Conservation (phyloP, 169 alveolate genomes). For the Plasmodium sp. region DNA sequence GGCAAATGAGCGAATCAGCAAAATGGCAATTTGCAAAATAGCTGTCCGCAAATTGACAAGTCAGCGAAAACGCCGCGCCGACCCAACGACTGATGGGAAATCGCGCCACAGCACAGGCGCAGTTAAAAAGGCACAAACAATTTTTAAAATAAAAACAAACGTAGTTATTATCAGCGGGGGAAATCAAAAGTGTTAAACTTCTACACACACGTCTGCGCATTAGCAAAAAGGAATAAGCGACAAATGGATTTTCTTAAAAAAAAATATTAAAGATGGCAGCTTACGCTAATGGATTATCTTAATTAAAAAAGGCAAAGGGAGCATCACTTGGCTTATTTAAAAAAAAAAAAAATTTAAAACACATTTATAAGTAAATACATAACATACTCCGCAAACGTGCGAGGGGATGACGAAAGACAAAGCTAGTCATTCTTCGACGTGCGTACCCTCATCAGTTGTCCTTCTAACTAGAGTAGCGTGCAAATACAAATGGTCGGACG, state of each 20-base stretch:
- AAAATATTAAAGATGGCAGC: neutral
- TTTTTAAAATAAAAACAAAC: constrained; percentile 7
- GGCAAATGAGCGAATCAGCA: neutral
- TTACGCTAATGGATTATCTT: neutral
- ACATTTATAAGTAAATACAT: neutral
- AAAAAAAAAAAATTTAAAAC: neutral
- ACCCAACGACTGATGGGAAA: neutral
- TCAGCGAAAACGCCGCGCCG: neutral
- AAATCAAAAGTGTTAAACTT: neutral
- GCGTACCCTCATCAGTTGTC: neutral
- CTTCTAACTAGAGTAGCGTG: constrained; percentile 67
- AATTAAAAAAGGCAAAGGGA: neutral
- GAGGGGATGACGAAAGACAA: neutral
- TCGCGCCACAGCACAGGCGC: neutral
- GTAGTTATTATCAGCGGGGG: neutral
- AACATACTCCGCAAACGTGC: neutral
- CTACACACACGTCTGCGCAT: neutral
- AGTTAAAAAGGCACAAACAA: neutral
- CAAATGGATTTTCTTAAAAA: neutral
- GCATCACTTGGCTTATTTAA: neutral
- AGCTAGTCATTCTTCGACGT: neutral
- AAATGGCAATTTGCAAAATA: neutral
- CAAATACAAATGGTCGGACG: constrained; percentile 67
- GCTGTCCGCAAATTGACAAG: neutral
- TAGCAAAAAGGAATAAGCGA: neutral